Evolutionary conservation across 306 rosid species (phyloP).

Genomic region (Prosopis cineraria): DNA sequence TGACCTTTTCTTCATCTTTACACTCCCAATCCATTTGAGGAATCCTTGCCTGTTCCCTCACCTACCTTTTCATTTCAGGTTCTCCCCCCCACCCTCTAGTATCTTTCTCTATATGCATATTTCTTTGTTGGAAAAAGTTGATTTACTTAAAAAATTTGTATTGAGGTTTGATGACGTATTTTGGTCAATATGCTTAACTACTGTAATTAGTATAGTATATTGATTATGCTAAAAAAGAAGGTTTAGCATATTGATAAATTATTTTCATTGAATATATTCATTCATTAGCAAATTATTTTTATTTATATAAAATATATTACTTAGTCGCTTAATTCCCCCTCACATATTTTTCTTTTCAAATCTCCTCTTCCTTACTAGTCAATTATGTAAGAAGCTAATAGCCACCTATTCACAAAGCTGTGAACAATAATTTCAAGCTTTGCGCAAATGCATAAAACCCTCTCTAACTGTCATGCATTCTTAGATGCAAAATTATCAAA

Average conservation of each 20-base stretch:
- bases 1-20: constrained; percentile 45
- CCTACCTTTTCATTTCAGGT: constrained; percentile 58
- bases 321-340: neutral
- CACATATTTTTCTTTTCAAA: neutral
- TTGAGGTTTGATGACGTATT: neutral
- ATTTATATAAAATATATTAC: too few species aligned
- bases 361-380: too few species aligned
- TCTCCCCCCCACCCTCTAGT: neutral
- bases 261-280: too few species aligned
- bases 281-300: too few species aligned
- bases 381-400: too few species aligned
- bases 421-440: neutral
- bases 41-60: constrained; percentile 50
- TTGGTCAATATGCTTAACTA: neutral
- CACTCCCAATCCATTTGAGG: constrained; percentile 45
- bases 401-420: too few species aligned
- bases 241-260: too few species aligned
- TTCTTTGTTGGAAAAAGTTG: too few species aligned
- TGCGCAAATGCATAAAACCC: neutral
- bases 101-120: neutral
- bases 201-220: too few species aligned
- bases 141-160: too few species aligned
- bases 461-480: neutral
- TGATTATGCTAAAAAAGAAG: too few species aligned
- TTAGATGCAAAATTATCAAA: neutral